phyloP scores from a whole-genome alignment of 2,329 filamentous ascomycete species.

The Podosphaera leucotricha region DNA sequence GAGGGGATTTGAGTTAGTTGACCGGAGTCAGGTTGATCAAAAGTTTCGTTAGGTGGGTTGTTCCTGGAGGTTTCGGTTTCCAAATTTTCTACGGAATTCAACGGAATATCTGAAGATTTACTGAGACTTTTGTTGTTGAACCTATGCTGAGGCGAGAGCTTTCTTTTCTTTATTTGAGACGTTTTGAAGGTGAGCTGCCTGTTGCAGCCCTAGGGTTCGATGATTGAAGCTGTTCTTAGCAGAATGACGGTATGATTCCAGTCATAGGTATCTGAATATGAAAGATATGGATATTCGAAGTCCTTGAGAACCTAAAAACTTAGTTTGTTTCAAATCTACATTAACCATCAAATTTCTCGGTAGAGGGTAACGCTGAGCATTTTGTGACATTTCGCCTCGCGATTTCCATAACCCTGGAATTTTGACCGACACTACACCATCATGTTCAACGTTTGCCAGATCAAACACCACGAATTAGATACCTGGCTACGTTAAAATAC shows the following conservation, averaged over 20 bases:
- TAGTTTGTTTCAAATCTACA: background rate
- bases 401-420: background rate
- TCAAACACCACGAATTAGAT: too few relatives aligned
- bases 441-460: too few relatives aligned
- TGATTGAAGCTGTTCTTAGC: background rate
- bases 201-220: conserved; percentile 12
- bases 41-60: conserved; percentile 19
- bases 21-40: conserved; percentile 14
- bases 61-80: conserved; percentile 23
- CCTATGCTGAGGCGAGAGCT: conserved; percentile 24
- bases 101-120: conserved; percentile 11
- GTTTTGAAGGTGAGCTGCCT: conserved; percentile 46
- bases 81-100: conserved; percentile 16
- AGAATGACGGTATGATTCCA: background rate
- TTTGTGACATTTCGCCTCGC: background rate
- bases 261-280: background rate
- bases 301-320: background rate
- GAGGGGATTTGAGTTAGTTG: conserved; percentile 24
- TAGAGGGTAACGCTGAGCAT: background rate
- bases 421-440: too few relatives aligned
- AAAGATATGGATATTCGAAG: background rate
- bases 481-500: too few relatives aligned
- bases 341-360: background rate
- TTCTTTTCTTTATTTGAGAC: conserved; percentile 54
- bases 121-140: conserved; percentile 7